Conservation (phyloP, 2,329 filamentous ascomycete species). For the Tympanopsis confertula region DNA sequence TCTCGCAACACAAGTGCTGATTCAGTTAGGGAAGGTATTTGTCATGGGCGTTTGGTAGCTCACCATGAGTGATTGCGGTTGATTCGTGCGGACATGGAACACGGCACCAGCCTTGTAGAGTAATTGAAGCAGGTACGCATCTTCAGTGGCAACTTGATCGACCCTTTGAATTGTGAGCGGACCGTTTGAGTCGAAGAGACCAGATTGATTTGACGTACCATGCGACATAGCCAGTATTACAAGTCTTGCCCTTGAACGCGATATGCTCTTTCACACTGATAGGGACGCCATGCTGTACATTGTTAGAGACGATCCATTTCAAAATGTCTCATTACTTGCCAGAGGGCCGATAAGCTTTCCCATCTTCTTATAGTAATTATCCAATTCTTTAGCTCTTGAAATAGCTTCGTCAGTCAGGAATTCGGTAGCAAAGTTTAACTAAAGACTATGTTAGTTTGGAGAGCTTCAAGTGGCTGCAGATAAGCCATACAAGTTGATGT, state of each 20-base stretch:
- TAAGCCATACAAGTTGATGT: conserved; percentile 25
- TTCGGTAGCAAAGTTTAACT: conserved; percentile 10
- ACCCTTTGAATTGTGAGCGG: conserved; percentile 9
- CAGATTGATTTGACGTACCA: conserved; percentile 10
- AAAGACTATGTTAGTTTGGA: conserved; percentile 9
- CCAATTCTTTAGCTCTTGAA: conserved; percentile 22
- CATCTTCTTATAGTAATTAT: conserved; percentile 21
- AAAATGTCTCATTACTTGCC: background rate
- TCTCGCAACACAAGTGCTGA: conserved; percentile 15
- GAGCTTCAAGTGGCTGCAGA: conserved; percentile 13
- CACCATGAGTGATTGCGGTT: conserved; percentile 24
- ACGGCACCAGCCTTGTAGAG: conserved; percentile 24
- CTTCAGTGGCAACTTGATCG: conserved; percentile 18
- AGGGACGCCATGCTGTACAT: conserved; percentile 10
- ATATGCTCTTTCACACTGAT: conserved; percentile 9
- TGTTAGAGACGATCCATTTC: background rate
- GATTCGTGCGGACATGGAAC: conserved; percentile 28
- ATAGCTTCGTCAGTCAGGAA: conserved; percentile 28
- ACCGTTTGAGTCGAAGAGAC: conserved; percentile 5
- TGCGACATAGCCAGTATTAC: conserved; percentile 16
- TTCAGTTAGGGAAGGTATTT: conserved; percentile 3
- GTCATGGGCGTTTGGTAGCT: conserved; percentile 3
- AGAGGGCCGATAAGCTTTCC: conserved; percentile 36
- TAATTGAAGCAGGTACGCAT: conserved; percentile 16
- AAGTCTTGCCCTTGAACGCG: conserved; percentile 7